A percentile compares a stretch with the other conserved stretches of the same genome.
phyloP scores from a whole-genome alignment of 108 stramenopile genomes.

The Pseudonitzschia pungens region DNA sequence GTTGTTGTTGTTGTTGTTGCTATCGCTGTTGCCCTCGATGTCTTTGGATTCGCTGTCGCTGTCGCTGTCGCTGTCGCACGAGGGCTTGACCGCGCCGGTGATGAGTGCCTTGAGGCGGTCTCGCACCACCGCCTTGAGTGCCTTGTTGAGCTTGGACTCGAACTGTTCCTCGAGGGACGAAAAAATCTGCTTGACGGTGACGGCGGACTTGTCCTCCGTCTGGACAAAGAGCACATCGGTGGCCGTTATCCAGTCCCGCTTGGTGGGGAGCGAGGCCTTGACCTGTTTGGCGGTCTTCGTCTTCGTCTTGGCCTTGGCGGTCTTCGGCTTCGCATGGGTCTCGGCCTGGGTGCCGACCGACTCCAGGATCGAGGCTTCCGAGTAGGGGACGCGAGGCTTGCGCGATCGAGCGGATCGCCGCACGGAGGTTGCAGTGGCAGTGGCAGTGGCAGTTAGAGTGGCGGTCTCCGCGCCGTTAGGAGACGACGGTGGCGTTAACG shows the following conservation, averaged over 20 bases:
- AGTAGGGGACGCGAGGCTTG: constrained; percentile 11
- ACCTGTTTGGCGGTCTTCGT: neutral
- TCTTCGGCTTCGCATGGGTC: neutral
- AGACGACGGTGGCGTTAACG: neutral
- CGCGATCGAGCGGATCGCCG: constrained; percentile 14
- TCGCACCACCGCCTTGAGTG: constrained; percentile 12
- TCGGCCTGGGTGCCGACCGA: neutral
- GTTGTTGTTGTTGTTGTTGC: constrained; percentile 9
- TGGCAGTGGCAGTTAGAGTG: too few relatives aligned
- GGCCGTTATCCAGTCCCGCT: constrained; percentile 2
- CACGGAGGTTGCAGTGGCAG: neutral
- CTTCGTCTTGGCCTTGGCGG: neutral
- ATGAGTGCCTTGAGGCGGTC: constrained; percentile 27
- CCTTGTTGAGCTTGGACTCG: constrained; percentile 19
- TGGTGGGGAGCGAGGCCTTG: neutral
- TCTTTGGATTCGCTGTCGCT: constrained; percentile 7
- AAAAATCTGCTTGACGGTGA: constrained; percentile 30
- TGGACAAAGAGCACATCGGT: constrained; percentile 28
- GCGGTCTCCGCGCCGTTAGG: neutral
- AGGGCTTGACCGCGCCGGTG: neutral
- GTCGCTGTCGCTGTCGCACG: constrained; percentile 2
- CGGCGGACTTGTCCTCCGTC: constrained; percentile 24
- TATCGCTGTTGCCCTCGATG: neutral
- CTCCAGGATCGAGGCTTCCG: neutral
- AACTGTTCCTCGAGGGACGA: constrained; percentile 23